Percentiles rank a stretch among this genome's conserved stretches.
Conservation (phyloP, 306 rosid species). For the Begonia peltatifolia region DNA sequence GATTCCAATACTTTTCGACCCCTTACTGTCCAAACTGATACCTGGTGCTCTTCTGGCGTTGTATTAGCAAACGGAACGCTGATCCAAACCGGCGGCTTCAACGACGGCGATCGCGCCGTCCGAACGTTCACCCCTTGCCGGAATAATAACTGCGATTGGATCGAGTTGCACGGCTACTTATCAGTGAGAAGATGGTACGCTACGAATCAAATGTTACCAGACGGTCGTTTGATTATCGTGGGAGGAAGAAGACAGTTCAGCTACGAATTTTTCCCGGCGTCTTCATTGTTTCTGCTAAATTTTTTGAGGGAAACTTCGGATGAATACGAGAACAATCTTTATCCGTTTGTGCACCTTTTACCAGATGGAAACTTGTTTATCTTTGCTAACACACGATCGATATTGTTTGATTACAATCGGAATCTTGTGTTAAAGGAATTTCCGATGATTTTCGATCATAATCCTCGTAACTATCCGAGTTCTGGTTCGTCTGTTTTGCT, state of each 20-base stretch:
- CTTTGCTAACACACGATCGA: constrained; percentile 54
- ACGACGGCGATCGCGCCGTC: constrained; percentile 38
- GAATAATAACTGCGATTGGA: constrained; percentile 47
- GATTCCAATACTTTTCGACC: constrained; percentile 40
- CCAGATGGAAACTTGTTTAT: constrained; percentile 76
- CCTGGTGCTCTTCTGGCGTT: constrained; percentile 81
- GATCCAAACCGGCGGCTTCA: constrained; percentile 70
- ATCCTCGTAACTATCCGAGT: background rate
- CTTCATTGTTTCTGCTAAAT: background rate
- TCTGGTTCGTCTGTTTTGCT: background rate
- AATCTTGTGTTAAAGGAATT: constrained; percentile 37
- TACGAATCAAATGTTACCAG: constrained; percentile 57
- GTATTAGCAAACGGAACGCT: constrained; percentile 58
- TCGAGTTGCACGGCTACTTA: constrained; percentile 36
- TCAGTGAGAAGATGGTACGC: constrained; percentile 70
- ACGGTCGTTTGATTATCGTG: constrained; percentile 42
- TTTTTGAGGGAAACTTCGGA: constrained; percentile 47
- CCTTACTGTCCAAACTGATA: constrained; percentile 42
- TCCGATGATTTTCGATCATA: constrained; percentile 26
- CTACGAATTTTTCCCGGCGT: constrained; percentile 48
- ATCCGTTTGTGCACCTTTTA: constrained; percentile 69
- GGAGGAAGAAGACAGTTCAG: constrained; percentile 68
- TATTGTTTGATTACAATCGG: constrained; percentile 32
- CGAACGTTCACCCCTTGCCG: constrained; percentile 57
- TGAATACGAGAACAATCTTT: constrained; percentile 43